Conservation (phyloP, 2,329 filamentous ascomycete species). For the Truncatella angustata region DNA sequence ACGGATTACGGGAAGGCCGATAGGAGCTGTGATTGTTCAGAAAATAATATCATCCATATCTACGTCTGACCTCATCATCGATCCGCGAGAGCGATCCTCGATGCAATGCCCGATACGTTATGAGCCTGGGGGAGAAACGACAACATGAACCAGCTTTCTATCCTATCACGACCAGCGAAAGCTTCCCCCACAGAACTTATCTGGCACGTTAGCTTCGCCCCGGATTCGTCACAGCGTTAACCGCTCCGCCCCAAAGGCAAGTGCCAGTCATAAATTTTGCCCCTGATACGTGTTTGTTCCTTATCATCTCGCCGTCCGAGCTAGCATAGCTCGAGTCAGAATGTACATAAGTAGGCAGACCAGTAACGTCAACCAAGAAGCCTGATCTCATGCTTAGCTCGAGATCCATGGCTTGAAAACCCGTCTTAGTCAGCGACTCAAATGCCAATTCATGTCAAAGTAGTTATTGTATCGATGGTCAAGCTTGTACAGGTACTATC, state of each 20-base stretch:
- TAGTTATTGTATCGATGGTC: too few relatives aligned
- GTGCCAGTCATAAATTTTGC: not conserved
- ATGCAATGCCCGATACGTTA: slow-evolving; percentile 11
- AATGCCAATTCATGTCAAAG: too few relatives aligned
- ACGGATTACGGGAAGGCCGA: not conserved
- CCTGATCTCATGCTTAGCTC: too few relatives aligned
- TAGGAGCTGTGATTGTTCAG: slow-evolving; percentile 8
- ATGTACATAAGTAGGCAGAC: not conserved
- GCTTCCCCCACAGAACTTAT: slow-evolving; percentile 24
- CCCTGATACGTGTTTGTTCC: not conserved
- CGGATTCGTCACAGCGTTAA: slow-evolving; percentile 9
- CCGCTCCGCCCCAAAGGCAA: slow-evolving; percentile 1
- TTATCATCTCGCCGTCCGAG: not conserved
- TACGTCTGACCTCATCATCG: slow-evolving; percentile 9
- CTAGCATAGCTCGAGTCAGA: not conserved
- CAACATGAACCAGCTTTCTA: slow-evolving; percentile 6
- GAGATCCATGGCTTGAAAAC: too few relatives aligned
- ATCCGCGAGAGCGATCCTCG: slow-evolving; percentile 1
- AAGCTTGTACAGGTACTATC: too few relatives aligned
- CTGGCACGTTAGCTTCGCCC: slow-evolving; percentile 10
- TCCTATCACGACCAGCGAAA: slow-evolving; percentile 19
- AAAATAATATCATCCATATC: not conserved
- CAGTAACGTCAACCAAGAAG: slow-evolving; percentile 6
- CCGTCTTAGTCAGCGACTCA: too few relatives aligned
- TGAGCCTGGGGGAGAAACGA: slow-evolving; percentile 25